Conservation (phyloP, 192 early-diverging fungal species). For the Entomortierella lignicola region DNA sequence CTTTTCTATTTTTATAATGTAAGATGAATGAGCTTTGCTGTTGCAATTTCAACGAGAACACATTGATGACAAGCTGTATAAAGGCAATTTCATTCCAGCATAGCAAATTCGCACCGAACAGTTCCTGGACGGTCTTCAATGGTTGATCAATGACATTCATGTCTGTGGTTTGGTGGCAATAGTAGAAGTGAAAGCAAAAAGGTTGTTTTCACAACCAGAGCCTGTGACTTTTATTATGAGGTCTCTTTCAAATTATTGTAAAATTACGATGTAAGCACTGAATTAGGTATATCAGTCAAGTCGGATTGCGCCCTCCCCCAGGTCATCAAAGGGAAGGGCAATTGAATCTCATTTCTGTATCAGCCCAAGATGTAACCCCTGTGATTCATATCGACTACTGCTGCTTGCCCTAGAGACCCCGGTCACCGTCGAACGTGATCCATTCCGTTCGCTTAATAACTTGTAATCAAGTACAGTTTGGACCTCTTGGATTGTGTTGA, state of each 20-base stretch:
- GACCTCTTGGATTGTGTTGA: constrained; percentile 39
- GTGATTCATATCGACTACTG: not conserved
- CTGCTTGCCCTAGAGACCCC: constrained; percentile 7
- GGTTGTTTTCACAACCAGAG: too few relatives aligned
- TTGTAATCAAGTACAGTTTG: constrained; percentile 24
- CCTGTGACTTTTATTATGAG: too few relatives aligned
- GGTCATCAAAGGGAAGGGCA: constrained; percentile 27
- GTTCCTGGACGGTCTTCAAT: constrained; percentile 35
- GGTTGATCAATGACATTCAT: constrained; percentile 34
- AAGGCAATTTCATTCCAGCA: not conserved
- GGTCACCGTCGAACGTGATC: not conserved
- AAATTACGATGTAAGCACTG: too few relatives aligned
- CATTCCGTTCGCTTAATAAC: not conserved
- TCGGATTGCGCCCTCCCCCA: constrained; percentile 45
- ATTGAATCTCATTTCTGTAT: constrained; percentile 32
- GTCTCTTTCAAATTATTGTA: too few relatives aligned
- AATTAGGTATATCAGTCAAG: constrained; percentile 3
- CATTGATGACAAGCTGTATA: not conserved
- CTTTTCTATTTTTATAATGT: constrained; percentile 20
- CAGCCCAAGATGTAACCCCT: constrained; percentile 5
- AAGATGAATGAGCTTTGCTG: not conserved
- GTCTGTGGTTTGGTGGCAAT: not conserved
- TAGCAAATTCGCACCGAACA: constrained; percentile 20
- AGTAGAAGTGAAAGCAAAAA: constrained; percentile 4
- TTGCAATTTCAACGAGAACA: not conserved